A percentile compares a stretch with the other conserved stretches of the same genome.
These are phyloP conservation scores for Cynanchum wilfordii DNA, from an alignment of 257 asterid genomes.

Conservation along the genomic window DNA sequence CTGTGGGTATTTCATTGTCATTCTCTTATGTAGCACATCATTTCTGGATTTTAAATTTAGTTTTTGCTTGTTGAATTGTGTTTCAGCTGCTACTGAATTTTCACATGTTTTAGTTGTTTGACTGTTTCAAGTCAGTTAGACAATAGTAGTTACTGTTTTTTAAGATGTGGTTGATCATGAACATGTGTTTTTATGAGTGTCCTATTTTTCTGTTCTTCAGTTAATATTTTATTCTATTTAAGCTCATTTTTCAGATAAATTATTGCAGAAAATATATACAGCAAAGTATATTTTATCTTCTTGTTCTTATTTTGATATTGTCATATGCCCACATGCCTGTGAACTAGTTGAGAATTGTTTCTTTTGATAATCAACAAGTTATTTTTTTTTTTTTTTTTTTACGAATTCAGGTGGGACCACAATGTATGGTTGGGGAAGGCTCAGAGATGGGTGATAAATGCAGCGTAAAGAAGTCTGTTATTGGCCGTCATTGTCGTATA, in stretches of 20 bases:
- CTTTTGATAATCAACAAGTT: constrained; percentile 10
- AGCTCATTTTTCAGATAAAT: too few species aligned
- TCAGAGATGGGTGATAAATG: constrained; percentile 94
- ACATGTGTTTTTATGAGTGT: too few species aligned
- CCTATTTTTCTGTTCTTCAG: too few species aligned
- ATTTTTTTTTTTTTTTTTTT: background rate
- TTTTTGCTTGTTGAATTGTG: background rate
- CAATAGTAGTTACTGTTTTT: too few species aligned
- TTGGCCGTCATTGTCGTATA: constrained; percentile 96
- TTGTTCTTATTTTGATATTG: background rate
- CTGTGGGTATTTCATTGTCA: constrained; percentile 48
- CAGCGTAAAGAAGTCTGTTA: constrained; percentile 91
- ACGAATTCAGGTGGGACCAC: constrained; percentile 79
- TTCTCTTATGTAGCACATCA: background rate
- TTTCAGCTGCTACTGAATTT: background rate
- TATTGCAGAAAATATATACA: too few species aligned
- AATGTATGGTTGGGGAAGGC: constrained; percentile 96
- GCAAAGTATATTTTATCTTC: too few species aligned
- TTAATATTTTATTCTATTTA: too few species aligned
- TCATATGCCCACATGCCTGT: background rate
- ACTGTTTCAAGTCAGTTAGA: too few species aligned
- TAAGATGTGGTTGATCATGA: too few species aligned
- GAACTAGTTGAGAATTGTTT: background rate
- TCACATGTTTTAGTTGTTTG: too few species aligned
- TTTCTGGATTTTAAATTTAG: background rate